Percentiles rank a stretch among this genome's conserved stretches.
Evolutionary conservation across 2,329 filamentous ascomycete species (phyloP).

Genomic region (Talaromyces sp.): DNA sequence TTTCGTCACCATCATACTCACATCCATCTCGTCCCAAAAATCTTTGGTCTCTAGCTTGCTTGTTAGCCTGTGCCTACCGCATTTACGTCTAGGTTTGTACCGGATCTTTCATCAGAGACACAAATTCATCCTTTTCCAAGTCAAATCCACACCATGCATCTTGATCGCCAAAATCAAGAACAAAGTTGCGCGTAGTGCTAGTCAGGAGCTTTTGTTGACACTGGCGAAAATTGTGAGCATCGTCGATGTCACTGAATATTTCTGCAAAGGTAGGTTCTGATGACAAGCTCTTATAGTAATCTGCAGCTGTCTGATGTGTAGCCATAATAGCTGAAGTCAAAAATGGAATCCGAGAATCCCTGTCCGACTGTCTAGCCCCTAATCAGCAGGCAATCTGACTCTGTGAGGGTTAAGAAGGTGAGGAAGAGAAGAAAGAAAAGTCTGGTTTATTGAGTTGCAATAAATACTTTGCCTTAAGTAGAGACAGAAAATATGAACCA

Average conservation of each 20-base stretch:
- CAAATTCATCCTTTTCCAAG: constrained; percentile 34
- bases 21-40: constrained; percentile 67
- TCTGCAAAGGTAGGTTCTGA: constrained; percentile 8
- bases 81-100: constrained; percentile 26
- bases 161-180: constrained; percentile 44
- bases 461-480: no score
- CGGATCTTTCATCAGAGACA: constrained; percentile 30
- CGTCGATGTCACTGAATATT: constrained; percentile 40
- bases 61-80: background rate
- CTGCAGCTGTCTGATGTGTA: constrained; percentile 20
- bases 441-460: background rate
- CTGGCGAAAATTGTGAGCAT: constrained; percentile 29
- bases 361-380: background rate
- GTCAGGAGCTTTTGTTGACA: constrained; percentile 31
- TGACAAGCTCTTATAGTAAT: constrained; percentile 30
- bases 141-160: constrained; percentile 42
- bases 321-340: background rate
- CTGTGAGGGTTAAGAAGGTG: background rate
- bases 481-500: background rate
- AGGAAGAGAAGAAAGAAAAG: background rate
- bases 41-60: constrained; percentile 42
- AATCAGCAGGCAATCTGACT: background rate
- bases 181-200: constrained; percentile 38
- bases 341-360: background rate
- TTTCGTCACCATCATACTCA: constrained; percentile 36